Evolutionary conservation across 441 rosid genomes (phyloP).

Genomic region (Bruguiera hainesii): DNA sequence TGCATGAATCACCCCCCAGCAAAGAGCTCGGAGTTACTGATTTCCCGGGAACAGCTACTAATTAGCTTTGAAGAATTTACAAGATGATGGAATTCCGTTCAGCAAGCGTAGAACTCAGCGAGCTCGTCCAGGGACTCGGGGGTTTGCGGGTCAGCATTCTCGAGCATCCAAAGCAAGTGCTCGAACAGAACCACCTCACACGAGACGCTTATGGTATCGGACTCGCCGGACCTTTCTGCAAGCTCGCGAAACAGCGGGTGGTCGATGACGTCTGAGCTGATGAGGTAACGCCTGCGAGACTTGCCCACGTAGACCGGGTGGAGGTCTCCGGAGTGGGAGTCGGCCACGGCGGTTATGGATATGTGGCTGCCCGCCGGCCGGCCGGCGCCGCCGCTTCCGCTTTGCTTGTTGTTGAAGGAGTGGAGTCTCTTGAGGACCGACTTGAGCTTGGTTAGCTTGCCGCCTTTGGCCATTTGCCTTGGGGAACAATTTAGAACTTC

Average conservation of each 20-base stretch:
- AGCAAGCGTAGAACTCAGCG: conserved; percentile 73
- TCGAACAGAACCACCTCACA: conserved; percentile 93
- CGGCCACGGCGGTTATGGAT: conserved; percentile 19
- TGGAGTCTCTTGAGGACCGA: conserved; percentile 77
- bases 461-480: conserved; percentile 54
- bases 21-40: too few species aligned
- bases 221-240: conserved; percentile 43
- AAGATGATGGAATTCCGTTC: background rate
- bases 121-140: conserved; percentile 70
- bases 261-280: conserved; percentile 30
- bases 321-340: conserved; percentile 27
- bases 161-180: conserved; percentile 92
- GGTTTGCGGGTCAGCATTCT: conserved; percentile 58
- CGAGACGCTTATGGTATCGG: conserved; percentile 43
- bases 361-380: conserved; percentile 16
- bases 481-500: background rate
- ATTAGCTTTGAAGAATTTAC: background rate
- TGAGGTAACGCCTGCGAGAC: conserved; percentile 34
- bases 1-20: too few species aligned
- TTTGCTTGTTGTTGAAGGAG: conserved; percentile 62
- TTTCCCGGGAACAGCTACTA: background rate
- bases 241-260: conserved; percentile 53
- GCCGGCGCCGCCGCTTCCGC: conserved; percentile 24
- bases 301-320: conserved; percentile 38
- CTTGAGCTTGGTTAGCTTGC: conserved; percentile 66